Percentiles rank a stretch among this genome's conserved stretches.
Conservation (phyloP, 2,329 filamentous ascomycete species). For the Cladophialophora exuberans region DNA sequence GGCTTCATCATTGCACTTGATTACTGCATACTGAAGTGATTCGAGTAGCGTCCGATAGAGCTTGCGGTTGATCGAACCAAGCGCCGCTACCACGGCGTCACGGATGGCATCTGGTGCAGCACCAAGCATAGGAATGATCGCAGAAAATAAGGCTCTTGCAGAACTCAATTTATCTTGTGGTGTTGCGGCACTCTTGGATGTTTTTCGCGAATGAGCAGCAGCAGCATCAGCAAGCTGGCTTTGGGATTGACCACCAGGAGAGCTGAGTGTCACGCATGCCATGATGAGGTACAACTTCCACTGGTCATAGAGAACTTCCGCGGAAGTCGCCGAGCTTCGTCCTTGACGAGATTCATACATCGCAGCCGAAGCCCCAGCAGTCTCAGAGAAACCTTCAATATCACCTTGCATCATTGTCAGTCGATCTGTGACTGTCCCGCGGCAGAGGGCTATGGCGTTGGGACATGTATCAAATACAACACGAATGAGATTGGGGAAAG, state of each 20-base stretch:
- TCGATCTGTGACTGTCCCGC: conserved; percentile 89
- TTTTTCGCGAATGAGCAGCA: conserved; percentile 82
- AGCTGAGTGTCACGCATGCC: conserved; percentile 91
- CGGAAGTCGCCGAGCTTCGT: conserved; percentile 69
- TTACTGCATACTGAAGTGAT: conserved; percentile 83
- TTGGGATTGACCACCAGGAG: conserved; percentile 68
- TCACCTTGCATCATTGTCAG: conserved; percentile 90
- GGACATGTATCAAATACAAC: conserved; percentile 89
- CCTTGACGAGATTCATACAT: conserved; percentile 45
- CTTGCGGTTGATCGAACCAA: conserved; percentile 93
- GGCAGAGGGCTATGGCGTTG: conserved; percentile 84
- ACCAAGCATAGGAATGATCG: conserved; percentile 83
- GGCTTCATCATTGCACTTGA: conserved; percentile 84
- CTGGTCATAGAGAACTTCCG: conserved; percentile 89
- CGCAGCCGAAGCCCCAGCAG: conserved; percentile 49
- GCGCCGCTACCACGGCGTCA: conserved; percentile 85
- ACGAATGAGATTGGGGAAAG: conserved; percentile 92
- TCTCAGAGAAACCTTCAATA: conserved; percentile 78
- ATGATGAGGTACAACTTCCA: conserved; percentile 98
- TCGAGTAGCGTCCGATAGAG: conserved; percentile 90
- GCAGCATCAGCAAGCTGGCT: conserved; percentile 66
- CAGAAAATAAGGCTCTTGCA: conserved; percentile 85
- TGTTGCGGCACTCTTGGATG: conserved; percentile 62
- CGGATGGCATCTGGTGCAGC: conserved; percentile 79
- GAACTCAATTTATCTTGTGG: conserved; percentile 78